A percentile compares a stretch with the other conserved stretches of the same genome.
phyloP scores from a whole-genome alignment of 164 flowering plant genomes.

The Tinospora cordifolia region DNA sequence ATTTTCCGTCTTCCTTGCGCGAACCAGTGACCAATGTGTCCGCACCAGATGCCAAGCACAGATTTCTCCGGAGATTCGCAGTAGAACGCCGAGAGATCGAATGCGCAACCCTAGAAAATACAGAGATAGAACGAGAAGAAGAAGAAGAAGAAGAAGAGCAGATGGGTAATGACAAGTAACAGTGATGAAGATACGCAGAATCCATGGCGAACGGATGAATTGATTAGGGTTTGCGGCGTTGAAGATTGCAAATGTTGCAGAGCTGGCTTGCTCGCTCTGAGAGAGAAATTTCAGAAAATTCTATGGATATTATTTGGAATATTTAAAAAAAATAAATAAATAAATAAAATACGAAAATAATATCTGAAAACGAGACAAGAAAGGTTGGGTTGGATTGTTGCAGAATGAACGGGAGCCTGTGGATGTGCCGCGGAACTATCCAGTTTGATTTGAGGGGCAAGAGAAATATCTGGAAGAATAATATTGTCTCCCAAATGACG shows the following conservation, averaged over 20 bases:
- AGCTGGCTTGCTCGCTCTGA: neutral
- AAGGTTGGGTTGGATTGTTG: neutral
- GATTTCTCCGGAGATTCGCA: slow-evolving; percentile 14
- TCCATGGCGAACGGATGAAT: slow-evolving; percentile 19
- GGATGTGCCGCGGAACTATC: neutral
- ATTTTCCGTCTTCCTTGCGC: slow-evolving; percentile 32
- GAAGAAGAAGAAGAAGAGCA: slow-evolving; percentile 10
- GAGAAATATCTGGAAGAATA: too few species aligned
- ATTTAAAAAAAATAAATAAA: too few species aligned
- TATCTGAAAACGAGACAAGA: neutral
- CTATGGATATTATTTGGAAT: neutral
- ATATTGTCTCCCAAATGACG: too few species aligned
- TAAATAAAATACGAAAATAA: too few species aligned
- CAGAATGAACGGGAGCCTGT: neutral
- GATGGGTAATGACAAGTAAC: slow-evolving; percentile 22
- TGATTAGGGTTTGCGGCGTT: neutral
- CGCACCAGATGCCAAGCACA: slow-evolving; percentile 42
- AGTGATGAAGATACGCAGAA: slow-evolving; percentile 14
- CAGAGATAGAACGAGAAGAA: slow-evolving; percentile 11
- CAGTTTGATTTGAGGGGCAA: neutral
- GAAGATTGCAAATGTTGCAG: neutral
- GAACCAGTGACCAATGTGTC: slow-evolving; percentile 52
- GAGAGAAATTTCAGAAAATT: neutral
- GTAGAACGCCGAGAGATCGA: slow-evolving; percentile 2
- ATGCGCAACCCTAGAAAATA: slow-evolving; percentile 19